A percentile compares a stretch with the other conserved stretches of the same genome.
Evolutionary conservation across 352 stramenopile genomes (phyloP).

Genomic region (Phytophthora sojae): DNA sequence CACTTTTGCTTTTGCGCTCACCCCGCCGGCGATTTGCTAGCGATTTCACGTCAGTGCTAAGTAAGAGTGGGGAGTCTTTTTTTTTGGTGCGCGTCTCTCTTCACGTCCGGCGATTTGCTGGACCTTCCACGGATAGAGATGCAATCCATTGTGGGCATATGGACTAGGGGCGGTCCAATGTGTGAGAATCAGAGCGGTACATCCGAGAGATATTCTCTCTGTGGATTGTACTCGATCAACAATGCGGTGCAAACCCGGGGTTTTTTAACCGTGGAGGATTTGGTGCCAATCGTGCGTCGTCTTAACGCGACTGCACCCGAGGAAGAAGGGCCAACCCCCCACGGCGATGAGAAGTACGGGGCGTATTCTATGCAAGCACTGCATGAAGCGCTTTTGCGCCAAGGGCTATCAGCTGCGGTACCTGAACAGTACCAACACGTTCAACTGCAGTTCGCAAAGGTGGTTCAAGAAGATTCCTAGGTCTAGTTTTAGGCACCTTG

Average conservation of each 20-base stretch:
- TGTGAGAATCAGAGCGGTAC: not conserved
- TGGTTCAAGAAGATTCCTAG: not conserved
- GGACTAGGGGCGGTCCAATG: not conserved
- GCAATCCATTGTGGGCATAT: not conserved
- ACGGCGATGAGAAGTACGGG: no score
- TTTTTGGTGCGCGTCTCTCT: not conserved
- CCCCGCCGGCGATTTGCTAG: not conserved
- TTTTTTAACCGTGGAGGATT: not conserved
- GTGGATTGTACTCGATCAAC: not conserved
- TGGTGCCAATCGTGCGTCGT: no score
- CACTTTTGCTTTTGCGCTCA: not conserved
- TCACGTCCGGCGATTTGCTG: not conserved
- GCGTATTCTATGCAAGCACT: no score
- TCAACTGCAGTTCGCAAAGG: not conserved
- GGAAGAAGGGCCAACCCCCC: no score
- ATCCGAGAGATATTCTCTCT: not conserved
- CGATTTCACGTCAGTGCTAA: not conserved
- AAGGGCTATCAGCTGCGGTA: no score
- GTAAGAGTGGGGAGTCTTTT: not conserved
- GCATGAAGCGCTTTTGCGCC: no score
- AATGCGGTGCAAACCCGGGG: not conserved
- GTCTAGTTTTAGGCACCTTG: not conserved
- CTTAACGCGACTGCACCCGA: not conserved
- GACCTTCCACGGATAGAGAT: not conserved
- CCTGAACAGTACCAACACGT: not conserved